A percentile compares a stretch with the other conserved stretches of the same genome.
Conservation (phyloP, 768 basidiomycete species). For the Tephrocybe sp. region DNA sequence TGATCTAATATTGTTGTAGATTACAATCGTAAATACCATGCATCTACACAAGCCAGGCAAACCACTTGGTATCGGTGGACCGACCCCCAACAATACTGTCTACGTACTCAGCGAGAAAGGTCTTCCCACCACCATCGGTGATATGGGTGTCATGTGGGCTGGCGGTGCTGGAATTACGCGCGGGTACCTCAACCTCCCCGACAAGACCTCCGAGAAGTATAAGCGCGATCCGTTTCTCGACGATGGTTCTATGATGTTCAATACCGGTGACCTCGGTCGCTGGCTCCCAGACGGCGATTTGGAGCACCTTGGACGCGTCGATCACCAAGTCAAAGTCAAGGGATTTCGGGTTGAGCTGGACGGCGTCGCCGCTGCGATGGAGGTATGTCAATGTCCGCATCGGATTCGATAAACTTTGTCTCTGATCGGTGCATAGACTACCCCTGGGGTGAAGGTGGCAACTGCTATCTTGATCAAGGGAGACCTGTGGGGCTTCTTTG, state of each 20-base stretch:
- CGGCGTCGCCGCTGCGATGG: conserved; percentile 58
- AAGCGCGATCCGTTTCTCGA: conserved; percentile 45
- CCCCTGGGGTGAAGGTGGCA: conserved; percentile 10
- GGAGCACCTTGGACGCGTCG: conserved; percentile 54
- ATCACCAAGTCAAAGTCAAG: conserved; percentile 65
- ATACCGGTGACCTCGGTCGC: conserved; percentile 58
- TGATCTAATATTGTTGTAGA: conserved; percentile 21
- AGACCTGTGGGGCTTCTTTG: conserved; percentile 13
- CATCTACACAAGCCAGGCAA: conserved; percentile 37
- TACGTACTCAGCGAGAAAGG: conserved; percentile 36
- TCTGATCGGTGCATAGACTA: background rate
- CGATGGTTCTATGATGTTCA: conserved; percentile 58
- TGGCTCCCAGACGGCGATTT: conserved; percentile 51
- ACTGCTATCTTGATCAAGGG: conserved; percentile 13
- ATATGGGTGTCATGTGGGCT: conserved; percentile 51
- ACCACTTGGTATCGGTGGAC: conserved; percentile 41
- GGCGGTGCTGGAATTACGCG: conserved; percentile 52
- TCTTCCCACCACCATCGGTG: conserved; percentile 30
- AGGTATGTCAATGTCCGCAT: conserved; percentile 27
- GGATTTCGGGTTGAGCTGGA: conserved; percentile 67
- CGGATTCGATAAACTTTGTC: background rate
- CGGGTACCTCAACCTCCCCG: conserved; percentile 53
- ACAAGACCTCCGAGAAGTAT: conserved; percentile 50
- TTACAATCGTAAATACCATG: conserved; percentile 52
- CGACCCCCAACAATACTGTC: conserved; percentile 46